phyloP scores from a whole-genome alignment of 2,329 filamentous ascomycete species.

The Sclerotinia trifoliorum region DNA sequence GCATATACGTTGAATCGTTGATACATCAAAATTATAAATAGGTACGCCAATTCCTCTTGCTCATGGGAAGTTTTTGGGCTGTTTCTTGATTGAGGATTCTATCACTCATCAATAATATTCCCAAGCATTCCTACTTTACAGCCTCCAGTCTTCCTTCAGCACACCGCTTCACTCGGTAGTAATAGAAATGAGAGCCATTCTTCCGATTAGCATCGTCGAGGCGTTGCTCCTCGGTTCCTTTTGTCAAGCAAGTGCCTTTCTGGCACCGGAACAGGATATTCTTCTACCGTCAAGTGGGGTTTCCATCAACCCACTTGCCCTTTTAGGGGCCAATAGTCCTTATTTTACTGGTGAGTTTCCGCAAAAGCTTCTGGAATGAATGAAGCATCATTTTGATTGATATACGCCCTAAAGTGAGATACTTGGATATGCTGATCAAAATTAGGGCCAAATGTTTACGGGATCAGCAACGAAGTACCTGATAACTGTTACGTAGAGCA shows the following conservation, averaged over 20 bases:
- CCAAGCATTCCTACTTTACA: neutral
- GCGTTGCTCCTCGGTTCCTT: constrained; percentile 2
- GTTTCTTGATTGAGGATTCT: neutral
- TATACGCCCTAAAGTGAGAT: too few relatives aligned
- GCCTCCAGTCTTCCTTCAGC: neutral
- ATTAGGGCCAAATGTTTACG: constrained; percentile 47
- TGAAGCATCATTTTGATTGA: neutral
- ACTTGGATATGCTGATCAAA: neutral
- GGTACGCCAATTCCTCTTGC: neutral
- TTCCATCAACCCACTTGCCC: neutral
- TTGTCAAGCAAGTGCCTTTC: neutral
- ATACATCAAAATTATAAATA: neutral
- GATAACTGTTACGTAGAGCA: constrained; percentile 58
- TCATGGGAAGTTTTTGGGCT: neutral
- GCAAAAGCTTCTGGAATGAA: neutral
- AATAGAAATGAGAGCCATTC: neutral
- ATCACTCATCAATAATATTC: too few relatives aligned
- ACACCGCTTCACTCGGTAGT: neutral
- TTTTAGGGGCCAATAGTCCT: constrained; percentile 15
- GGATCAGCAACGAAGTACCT: constrained; percentile 54
- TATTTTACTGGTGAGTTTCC: constrained; percentile 7
- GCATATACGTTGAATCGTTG: neutral
- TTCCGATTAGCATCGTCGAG: neutral
- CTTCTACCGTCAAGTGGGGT: neutral
- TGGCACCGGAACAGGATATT: constrained; percentile 15